These are phyloP conservation scores for Bruguiera parviflora DNA, from an alignment of 345 rosid genomes.

Conservation along the genomic window DNA sequence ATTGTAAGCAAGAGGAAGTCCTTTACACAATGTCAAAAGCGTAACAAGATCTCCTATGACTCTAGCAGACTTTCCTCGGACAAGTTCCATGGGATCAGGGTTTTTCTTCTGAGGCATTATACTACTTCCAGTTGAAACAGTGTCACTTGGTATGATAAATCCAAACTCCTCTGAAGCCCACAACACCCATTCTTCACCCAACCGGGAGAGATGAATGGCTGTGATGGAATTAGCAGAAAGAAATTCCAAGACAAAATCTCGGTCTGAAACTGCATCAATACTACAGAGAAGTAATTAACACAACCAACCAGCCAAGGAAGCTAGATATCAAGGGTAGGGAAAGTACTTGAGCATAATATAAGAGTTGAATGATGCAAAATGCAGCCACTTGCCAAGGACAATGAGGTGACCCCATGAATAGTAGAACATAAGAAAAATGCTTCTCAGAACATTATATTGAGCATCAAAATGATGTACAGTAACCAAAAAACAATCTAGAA, in stretches of 20 bases:
- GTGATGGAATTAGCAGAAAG: constrained; percentile 68
- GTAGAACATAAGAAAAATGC: not conserved
- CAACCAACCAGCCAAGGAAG: constrained; percentile 9
- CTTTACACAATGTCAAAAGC: constrained; percentile 85
- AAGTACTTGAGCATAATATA: not conserved
- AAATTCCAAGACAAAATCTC: constrained; percentile 88
- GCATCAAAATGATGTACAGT: not conserved
- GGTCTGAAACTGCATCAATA: constrained; percentile 94
- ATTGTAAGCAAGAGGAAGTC: constrained; percentile 94
- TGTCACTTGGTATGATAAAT: constrained; percentile 79
- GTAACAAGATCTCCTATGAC: constrained; percentile 80
- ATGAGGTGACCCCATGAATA: not conserved
- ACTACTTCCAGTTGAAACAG: constrained; percentile 93
- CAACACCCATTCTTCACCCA: constrained; percentile 97
- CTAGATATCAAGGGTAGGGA: not conserved
- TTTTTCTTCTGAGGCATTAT: constrained; percentile 99
- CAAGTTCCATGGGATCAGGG: constrained; percentile 99
- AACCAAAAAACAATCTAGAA: not conserved
- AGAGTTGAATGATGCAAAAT: not conserved
- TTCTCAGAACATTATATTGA: not conserved
- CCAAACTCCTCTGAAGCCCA: constrained; percentile 99
- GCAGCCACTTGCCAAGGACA: not conserved
- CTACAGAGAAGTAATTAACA: constrained; percentile 32
- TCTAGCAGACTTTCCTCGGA: constrained; percentile 88
- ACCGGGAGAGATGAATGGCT: constrained; percentile 81